These are phyloP conservation scores for Fragilaria crotonensis DNA, from an alignment of 108 stramenopile genomes.

Conservation along the genomic window DNA sequence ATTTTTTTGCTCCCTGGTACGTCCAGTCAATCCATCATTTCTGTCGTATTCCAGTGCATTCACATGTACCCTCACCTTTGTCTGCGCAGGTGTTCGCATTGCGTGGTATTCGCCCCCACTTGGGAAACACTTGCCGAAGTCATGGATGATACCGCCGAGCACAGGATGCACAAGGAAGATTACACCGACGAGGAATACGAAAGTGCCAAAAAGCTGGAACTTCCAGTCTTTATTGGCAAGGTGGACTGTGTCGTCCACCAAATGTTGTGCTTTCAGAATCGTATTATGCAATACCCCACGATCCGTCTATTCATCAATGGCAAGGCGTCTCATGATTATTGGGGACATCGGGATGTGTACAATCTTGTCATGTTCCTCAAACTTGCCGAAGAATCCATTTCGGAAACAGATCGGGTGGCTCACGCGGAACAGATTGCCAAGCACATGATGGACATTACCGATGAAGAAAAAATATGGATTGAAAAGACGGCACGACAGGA, in stretches of 20 bases:
- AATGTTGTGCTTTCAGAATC: conserved; percentile 60
- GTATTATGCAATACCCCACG: conserved; percentile 86
- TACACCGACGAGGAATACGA: conserved; percentile 57
- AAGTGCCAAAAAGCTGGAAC: conserved; percentile 48
- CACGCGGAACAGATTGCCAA: conserved; percentile 17
- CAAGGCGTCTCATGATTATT: conserved; percentile 60
- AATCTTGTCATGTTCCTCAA: neutral
- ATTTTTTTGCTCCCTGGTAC: conserved; percentile 47
- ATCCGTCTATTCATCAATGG: conserved; percentile 78
- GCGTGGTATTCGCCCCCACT: conserved; percentile 74
- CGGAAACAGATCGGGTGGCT: conserved; percentile 13
- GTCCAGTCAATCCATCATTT: no score
- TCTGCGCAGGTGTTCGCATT: conserved; percentile 79
- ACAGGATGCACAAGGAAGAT: conserved; percentile 21
- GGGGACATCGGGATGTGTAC: conserved; percentile 36
- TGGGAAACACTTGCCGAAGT: conserved; percentile 83
- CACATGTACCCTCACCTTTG: no score
- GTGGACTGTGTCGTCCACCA: conserved; percentile 78
- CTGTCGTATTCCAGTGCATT: no score
- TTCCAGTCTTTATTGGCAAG: conserved; percentile 75
- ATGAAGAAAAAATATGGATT: conserved; percentile 56
- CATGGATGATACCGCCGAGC: conserved; percentile 54
- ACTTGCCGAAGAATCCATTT: conserved; percentile 24
- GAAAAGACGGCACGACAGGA: conserved; percentile 28
- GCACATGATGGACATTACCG: conserved; percentile 28